phyloP scores from a whole-genome alignment of 2,329 filamentous ascomycete species.

The Nothopassalora personata region DNA sequence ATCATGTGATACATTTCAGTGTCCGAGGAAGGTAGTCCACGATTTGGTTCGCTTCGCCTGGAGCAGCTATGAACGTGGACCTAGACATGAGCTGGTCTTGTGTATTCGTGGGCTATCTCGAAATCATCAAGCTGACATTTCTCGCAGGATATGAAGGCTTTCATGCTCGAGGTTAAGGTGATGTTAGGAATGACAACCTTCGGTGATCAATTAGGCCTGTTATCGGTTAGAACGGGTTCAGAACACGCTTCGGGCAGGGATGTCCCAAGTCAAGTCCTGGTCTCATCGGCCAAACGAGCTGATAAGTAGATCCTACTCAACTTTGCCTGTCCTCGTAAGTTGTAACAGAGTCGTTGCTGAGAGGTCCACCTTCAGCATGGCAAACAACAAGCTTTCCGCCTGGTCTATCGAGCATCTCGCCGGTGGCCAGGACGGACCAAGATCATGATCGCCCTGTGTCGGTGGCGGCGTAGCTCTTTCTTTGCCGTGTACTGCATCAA shows the following conservation, averaged over 20 bases:
- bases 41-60: neutral
- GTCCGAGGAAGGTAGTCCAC: neutral
- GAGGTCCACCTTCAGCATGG: neutral
- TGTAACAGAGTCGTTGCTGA: neutral
- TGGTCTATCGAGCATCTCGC: neutral
- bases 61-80: too few species aligned
- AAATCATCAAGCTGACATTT: neutral
- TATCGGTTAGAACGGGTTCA: neutral
- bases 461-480: neutral
- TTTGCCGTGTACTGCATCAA: conserved; percentile 40
- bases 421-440: neutral
- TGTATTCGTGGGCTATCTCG: too few species aligned
- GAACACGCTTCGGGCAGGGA: neutral
- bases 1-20: neutral
- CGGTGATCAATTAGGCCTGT: neutral
- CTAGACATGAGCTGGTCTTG: too few species aligned
- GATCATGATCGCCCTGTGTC: neutral
- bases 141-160: too few species aligned
- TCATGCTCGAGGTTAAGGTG: neutral
- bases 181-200: neutral
- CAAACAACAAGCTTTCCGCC: neutral
- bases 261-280: neutral
- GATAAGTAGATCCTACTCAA: neutral
- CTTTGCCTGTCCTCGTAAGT: neutral
- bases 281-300: neutral